Conservation (phyloP, 192 early-diverging fungal species). For the Physocladia obscura region DNA sequence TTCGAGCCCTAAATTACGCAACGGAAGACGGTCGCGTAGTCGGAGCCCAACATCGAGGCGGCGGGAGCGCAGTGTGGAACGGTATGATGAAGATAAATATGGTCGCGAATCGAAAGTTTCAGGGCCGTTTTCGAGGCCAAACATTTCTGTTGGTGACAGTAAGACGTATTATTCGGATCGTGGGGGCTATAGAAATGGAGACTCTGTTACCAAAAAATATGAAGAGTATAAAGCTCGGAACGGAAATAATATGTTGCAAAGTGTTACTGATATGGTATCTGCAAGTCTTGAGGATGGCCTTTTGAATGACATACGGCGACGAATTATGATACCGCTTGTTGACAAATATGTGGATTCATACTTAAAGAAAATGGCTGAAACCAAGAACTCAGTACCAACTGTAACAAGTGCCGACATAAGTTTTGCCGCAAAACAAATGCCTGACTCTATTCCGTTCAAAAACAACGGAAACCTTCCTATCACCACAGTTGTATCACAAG, state of each 20-base stretch:
- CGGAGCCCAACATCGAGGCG: neutral
- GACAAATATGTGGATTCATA: neutral
- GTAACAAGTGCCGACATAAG: neutral
- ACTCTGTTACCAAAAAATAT: no score
- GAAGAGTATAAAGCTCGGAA: no score
- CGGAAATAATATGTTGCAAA: no score
- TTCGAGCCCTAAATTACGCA: neutral
- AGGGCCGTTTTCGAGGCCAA: no score
- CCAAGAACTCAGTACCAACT: neutral
- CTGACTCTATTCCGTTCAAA: no score
- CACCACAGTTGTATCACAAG: no score
- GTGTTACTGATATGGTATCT: neutral
- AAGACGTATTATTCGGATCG: no score
- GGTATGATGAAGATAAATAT: no score
- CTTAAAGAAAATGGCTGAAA: neutral
- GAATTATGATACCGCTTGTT: slow-evolving; percentile 1
- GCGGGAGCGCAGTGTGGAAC: neutral
- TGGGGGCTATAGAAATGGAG: no score
- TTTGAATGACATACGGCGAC: slow-evolving; percentile 9
- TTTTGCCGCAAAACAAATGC: neutral
- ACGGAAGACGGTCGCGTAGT: neutral
- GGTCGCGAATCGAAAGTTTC: no score
- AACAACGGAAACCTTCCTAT: no score
- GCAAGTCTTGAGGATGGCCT: slow-evolving; percentile 1
- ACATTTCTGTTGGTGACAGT: no score